These are phyloP conservation scores for Fusarium haematococcum DNA, from an alignment of 2,329 filamentous ascomycete genomes.

Conservation along the genomic window DNA sequence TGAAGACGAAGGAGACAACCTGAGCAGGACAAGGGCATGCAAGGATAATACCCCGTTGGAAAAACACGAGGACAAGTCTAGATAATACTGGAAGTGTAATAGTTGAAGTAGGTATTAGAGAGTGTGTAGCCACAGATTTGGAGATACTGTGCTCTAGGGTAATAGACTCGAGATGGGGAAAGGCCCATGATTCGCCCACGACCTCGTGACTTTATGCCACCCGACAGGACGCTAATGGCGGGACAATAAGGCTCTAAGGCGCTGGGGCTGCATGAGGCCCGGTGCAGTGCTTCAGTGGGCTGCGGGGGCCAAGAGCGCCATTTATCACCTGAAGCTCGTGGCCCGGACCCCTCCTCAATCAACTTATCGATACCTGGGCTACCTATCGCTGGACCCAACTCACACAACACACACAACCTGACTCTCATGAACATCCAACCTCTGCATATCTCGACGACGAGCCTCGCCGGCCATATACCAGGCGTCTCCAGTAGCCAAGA, in stretches of 20 bases:
- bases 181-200: neutral
- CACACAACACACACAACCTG: neutral
- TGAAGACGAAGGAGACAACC: neutral
- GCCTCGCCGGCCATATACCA: neutral
- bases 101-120: neutral
- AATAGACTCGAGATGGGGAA: neutral
- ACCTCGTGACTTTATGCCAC: neutral
- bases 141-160: neutral
- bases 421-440: constrained; percentile 5
- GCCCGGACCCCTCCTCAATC: constrained; percentile 12
- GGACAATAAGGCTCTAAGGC: neutral
- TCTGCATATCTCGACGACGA: neutral
- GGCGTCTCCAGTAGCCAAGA: neutral
- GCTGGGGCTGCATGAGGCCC: neutral
- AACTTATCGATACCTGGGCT: neutral
- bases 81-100: neutral
- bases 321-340: constrained; percentile 15
- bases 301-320: constrained; percentile 14
- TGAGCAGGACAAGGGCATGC: neutral
- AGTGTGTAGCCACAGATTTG: neutral
- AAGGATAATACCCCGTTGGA: neutral
- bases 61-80: neutral
- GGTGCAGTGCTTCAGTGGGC: constrained; percentile 7
- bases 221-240: neutral
- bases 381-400: neutral